A percentile compares a stretch with the other conserved stretches of the same genome.
Conservation (phyloP, 371 early-diverging fungal genomes). For the Saksenaea oblongispora region DNA sequence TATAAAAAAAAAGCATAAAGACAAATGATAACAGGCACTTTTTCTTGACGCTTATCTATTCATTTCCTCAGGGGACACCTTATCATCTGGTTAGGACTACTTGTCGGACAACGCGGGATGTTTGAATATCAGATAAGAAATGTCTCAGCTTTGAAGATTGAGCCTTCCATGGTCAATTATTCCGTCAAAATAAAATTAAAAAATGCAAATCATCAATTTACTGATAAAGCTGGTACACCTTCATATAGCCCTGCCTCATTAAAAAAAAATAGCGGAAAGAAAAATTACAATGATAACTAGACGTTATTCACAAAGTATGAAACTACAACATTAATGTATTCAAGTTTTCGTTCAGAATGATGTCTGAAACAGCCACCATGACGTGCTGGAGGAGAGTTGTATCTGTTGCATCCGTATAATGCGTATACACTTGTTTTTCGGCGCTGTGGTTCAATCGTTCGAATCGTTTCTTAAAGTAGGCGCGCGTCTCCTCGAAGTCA, state of each 20-base stretch:
- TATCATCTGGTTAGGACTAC: too few relatives aligned
- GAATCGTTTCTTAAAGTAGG: constrained; percentile 43
- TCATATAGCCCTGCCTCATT: neutral
- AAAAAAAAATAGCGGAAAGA: neutral
- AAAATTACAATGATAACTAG: constrained; percentile 3
- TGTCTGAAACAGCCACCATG: constrained; percentile 62
- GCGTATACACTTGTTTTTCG: constrained; percentile 57
- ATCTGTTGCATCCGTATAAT: constrained; percentile 66
- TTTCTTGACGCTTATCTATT: too few relatives aligned
- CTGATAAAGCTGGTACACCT: too few relatives aligned
- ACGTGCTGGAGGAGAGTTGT: constrained; percentile 58
- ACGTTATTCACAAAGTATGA: neutral
- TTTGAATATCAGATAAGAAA: too few relatives aligned
- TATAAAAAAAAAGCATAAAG: too few relatives aligned
- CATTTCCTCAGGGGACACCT: too few relatives aligned
- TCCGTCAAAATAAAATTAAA: too few relatives aligned
- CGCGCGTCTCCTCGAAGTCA: constrained; percentile 27
- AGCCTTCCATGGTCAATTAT: too few relatives aligned
- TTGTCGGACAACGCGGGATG: too few relatives aligned
- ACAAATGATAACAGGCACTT: too few relatives aligned
- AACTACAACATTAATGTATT: constrained; percentile 38
- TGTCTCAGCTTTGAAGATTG: too few relatives aligned
- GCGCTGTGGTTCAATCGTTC: constrained; percentile 40
- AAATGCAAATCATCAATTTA: too few relatives aligned
- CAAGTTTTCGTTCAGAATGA: constrained; percentile 55